These are phyloP conservation scores for Fraxinus sp. DNA, from an alignment of 305 asterid genomes.

Conservation along the genomic window DNA sequence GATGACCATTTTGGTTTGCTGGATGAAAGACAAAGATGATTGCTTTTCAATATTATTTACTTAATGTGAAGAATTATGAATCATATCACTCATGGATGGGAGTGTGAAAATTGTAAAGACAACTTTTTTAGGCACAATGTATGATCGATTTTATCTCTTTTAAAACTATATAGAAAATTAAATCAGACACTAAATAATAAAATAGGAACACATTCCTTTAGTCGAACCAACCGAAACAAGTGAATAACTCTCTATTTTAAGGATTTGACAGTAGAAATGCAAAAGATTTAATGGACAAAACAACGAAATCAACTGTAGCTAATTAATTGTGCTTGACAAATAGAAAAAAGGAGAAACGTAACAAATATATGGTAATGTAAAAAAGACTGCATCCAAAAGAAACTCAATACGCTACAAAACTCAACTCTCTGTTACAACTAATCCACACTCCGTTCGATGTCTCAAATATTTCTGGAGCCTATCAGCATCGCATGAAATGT, in stretches of 20 bases:
- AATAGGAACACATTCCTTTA: neutral
- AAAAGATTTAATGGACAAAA: neutral
- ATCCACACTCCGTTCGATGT: conserved; percentile 28
- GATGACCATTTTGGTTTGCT: neutral
- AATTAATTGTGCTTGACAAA: neutral
- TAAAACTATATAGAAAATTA: neutral
- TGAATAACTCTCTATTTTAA: neutral
- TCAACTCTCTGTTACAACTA: conserved; percentile 32
- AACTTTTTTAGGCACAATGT: neutral
- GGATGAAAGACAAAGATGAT: neutral
- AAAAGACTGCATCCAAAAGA: conserved; percentile 20
- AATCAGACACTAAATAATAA: neutral
- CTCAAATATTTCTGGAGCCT: conserved; percentile 41
- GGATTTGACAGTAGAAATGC: neutral
- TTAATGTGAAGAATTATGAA: neutral
- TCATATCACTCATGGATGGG: neutral
- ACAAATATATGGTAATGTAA: conserved; percentile 18
- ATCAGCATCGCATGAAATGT: conserved; percentile 31
- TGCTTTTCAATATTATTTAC: neutral
- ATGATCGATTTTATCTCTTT: neutral
- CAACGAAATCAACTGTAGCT: neutral
- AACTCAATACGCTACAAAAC: conserved; percentile 29
- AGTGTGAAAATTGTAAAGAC: neutral
- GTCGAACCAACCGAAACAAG: neutral
- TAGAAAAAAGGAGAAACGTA: neutral